Conservation (phyloP, 352 stramenopile species). For the Pseudoperonospora humuli region DNA sequence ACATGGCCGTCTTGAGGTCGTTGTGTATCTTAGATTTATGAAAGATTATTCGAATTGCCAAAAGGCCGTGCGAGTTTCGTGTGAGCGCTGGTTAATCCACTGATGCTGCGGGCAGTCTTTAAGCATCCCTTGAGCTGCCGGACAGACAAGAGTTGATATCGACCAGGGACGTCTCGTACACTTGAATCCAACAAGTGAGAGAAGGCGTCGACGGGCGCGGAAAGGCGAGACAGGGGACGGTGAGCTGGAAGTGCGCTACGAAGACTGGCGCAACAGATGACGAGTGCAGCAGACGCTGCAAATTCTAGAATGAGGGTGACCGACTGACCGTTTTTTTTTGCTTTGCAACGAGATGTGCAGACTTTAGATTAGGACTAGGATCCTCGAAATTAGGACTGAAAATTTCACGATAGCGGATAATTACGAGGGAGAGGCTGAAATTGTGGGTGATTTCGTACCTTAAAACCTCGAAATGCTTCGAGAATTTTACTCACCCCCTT, state of each 20-base stretch:
- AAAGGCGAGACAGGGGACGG: not conserved
- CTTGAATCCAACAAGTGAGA: not conserved
- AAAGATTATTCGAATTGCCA: slow-evolving; percentile 46
- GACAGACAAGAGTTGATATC: slow-evolving; percentile 5
- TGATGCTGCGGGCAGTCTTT: slow-evolving; percentile 88
- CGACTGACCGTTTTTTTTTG: too few relatives aligned
- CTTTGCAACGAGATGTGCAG: too few relatives aligned
- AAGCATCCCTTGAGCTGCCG: slow-evolving; percentile 50
- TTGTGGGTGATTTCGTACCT: too few relatives aligned
- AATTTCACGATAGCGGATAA: too few relatives aligned
- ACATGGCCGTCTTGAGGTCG: not conserved
- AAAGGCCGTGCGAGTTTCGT: slow-evolving; percentile 77
- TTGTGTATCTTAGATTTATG: not conserved
- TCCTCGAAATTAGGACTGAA: too few relatives aligned
- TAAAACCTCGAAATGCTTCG: too few relatives aligned
- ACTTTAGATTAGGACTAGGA: too few relatives aligned
- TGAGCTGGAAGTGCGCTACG: not conserved
- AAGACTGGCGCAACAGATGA: not conserved
- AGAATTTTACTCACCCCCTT: too few relatives aligned
- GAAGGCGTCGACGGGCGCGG: not conserved
- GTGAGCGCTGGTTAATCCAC: slow-evolving; percentile 84
- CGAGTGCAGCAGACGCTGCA: not conserved
- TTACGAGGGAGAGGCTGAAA: too few relatives aligned
- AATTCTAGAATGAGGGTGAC: not conserved
- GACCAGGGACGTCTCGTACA: slow-evolving; percentile 4